These are phyloP conservation scores for Vitis amurensis DNA, from an alignment of 164 flowering plant genomes.

Conservation along the genomic window DNA sequence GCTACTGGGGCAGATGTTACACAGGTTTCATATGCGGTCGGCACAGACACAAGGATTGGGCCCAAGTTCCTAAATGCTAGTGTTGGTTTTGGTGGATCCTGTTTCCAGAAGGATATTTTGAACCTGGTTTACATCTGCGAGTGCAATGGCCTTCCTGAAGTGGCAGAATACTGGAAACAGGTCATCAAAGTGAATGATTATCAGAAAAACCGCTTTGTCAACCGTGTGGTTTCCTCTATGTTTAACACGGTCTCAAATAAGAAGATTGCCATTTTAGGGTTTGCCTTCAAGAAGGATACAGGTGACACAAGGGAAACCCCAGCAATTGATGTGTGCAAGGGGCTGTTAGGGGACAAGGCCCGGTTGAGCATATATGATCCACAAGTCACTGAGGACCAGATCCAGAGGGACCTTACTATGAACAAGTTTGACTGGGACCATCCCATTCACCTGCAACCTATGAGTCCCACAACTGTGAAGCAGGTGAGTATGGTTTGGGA, in stretches of 20 bases:
- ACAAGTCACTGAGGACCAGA: conserved; percentile 74
- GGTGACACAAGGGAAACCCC: conserved; percentile 94
- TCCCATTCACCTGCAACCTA: conserved; percentile 69
- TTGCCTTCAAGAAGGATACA: conserved; percentile 90
- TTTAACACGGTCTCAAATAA: conserved; percentile 80
- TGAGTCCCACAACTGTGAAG: conserved; percentile 62
- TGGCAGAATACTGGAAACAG: conserved; percentile 89
- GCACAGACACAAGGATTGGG: conserved; percentile 79
- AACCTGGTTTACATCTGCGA: conserved; percentile 91
- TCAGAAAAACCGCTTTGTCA: conserved; percentile 83
- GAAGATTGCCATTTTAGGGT: conserved; percentile 80
- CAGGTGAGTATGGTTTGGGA: conserved; percentile 66
- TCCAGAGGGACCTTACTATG: conserved; percentile 69
- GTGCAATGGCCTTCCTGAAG: conserved; percentile 89
- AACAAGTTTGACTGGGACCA: conserved; percentile 88
- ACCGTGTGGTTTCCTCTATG: conserved; percentile 86
- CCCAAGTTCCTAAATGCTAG: conserved; percentile 83
- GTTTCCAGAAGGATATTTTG: conserved; percentile 90
- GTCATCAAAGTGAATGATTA: conserved; percentile 86
- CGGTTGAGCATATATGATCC: conserved; percentile 77
- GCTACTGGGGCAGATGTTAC: conserved; percentile 85
- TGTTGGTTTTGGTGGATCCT: conserved; percentile 91
- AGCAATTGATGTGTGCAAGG: conserved; percentile 93
- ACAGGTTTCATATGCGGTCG: conserved; percentile 74
- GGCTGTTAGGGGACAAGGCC: conserved; percentile 70